Base-by-base conservation (phyloP, 2,329 filamentous ascomycete species). In the Arthroderma uncinatum region DNA sequence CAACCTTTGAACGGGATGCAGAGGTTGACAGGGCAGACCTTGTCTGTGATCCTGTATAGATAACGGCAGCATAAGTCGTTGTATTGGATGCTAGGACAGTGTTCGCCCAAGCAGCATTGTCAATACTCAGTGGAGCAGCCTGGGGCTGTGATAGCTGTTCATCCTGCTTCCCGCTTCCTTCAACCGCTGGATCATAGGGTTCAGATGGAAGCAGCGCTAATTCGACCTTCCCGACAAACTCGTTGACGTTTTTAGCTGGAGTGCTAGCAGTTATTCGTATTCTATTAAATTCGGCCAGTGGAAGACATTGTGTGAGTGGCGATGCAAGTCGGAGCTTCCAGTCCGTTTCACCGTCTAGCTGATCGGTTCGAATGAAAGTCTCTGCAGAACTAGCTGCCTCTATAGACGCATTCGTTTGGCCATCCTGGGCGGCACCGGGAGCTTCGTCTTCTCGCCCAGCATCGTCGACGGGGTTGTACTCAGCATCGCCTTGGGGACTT, bases 51-150 rank as follows among this genome's bases (percentile, higher is more conserved):
- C 93, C 94, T 2, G 93, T 97, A 70, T 98, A 98, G 60, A 98
- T 79, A 54, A 98, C 88, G 1, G 91, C 89, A 1, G 91, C 92
- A 58, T 95, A 78, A 0, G 93, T 93, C 2, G 82, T 87, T 0
- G 87, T 92, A 68, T 91, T 93, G 0, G 92, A 97, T 0, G 93
- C 93, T 59, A 98, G 86, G 23, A 98, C 87, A 0, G 93, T 98
- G 68, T 97, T 98, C 16, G 92, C 92, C 93, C 94, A 98, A 8
- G 94, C 93, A 6, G 93, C 97, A 67, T 98, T 96, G 72, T 98
- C 93, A 61, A 98, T 96, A 1, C 83, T 89, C 37, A 98, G 77
- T 1, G 91, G 84, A 1, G 85, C 82, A 4, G 86, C 87, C 58
- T 81, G 81, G 14, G 72, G 39, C 23, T 23, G 30, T 16, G 39